phyloP scores from a whole-genome alignment of 2,329 filamentous ascomycete species.

The Penicillium sp. region DNA sequence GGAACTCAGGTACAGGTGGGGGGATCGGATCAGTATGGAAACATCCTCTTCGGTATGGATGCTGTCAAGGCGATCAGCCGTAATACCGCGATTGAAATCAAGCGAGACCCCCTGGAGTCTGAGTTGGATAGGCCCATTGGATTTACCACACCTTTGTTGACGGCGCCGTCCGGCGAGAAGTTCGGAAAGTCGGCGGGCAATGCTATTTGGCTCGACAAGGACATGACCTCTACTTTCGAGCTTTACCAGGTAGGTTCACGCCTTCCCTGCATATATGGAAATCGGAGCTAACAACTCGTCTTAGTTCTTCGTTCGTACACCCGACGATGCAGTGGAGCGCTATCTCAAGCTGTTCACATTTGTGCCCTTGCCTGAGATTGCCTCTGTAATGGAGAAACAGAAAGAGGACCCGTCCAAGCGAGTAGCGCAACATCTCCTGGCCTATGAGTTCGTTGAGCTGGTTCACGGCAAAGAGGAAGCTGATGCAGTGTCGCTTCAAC shows the following conservation, averaged over 20 bases:
- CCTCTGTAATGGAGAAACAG: conserved; percentile 63
- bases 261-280: background rate
- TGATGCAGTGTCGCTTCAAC: conserved; percentile 54
- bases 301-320: conserved; percentile 76
- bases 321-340: conserved; percentile 74
- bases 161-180: conserved; percentile 77
- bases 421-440: conserved; percentile 74
- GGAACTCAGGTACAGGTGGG: conserved; percentile 82
- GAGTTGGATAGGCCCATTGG: conserved; percentile 60
- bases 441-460: conserved; percentile 73
- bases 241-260: conserved; percentile 60
- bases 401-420: conserved; percentile 63
- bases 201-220: conserved; percentile 82
- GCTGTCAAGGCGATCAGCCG: conserved; percentile 70
- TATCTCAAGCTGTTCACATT: conserved; percentile 91
- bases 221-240: conserved; percentile 76
- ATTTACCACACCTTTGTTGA: conserved; percentile 85
- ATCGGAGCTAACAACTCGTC: conserved; percentile 15
- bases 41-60: conserved; percentile 87
- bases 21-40: conserved; percentile 92
- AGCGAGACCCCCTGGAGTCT: conserved; percentile 34
- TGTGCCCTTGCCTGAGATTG: conserved; percentile 65
- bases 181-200: conserved; percentile 95
- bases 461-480: conserved; percentile 68
- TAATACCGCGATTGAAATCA: conserved; percentile 34